These are phyloP conservation scores for Xylaria sp. DNA, from an alignment of 2,329 filamentous ascomycete genomes.

Conservation along the genomic window DNA sequence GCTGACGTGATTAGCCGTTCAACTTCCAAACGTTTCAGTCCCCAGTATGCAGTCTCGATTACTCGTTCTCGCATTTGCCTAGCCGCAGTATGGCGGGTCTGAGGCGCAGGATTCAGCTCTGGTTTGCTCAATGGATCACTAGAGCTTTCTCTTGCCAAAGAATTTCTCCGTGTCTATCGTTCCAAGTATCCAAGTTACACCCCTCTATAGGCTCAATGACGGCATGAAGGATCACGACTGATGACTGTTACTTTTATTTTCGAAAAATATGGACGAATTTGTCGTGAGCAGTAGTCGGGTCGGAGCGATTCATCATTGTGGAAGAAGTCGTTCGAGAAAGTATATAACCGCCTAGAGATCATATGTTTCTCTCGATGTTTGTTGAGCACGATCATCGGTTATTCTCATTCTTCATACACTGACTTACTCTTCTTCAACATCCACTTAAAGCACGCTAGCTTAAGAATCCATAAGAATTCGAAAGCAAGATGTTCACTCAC, in stretches of 20 bases:
- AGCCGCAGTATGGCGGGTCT: conserved; percentile 28
- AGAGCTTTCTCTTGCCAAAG: conserved; percentile 16
- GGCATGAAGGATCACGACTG: conserved; percentile 23
- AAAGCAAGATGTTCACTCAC: conserved; percentile 18
- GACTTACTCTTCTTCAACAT: conserved; percentile 4
- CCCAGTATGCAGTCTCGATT: neutral
- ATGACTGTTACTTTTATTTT: conserved; percentile 27
- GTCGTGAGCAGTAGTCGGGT: conserved; percentile 28
- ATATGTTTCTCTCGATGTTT: conserved; percentile 18
- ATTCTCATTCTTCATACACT: too few relatives aligned
- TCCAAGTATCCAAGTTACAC: conserved; percentile 22
- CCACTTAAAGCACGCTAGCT: neutral
- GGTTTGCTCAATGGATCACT: conserved; percentile 15
- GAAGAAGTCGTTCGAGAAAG: conserved; percentile 19
- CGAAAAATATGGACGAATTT: conserved; percentile 33
- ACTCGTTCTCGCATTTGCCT: conserved; percentile 24
- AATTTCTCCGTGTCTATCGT: conserved; percentile 4
- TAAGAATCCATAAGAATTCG: neutral
- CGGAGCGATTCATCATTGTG: conserved; percentile 8
- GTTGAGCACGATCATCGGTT: conserved; percentile 10
- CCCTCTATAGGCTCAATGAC: conserved; percentile 22
- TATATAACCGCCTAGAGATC: conserved; percentile 32
- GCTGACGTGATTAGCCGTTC: conserved; percentile 6
- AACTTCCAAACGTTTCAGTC: conserved; percentile 4
- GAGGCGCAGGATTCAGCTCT: conserved; percentile 35